Evolutionary conservation across 176 grass and related monocot genomes (phyloP), one percentile per base, ranked within the genome.

Genomic region (Bromus sterilis): DNA sequence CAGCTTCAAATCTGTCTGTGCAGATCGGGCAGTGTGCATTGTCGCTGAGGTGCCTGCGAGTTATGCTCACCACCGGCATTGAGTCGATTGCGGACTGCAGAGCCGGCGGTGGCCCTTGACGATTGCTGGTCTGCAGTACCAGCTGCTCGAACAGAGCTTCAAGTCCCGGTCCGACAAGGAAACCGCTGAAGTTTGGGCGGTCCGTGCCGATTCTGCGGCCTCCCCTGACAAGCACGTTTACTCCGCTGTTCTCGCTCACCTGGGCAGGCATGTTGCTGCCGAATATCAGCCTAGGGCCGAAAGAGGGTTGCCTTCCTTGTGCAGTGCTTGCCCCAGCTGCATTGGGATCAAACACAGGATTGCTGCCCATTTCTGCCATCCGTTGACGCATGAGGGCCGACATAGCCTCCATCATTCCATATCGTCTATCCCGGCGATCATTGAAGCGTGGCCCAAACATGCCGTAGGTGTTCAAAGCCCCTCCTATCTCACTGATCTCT

Each of bases 21-120:
- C 96, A 99, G 44, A 99, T 89, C 1, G 96, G 86, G 16, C 93
- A 95, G 12, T 91, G 84, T 5, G 86, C 80, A 69, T 99, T 91
- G 1, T 84, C 91, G 28, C 25, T 83, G 37, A 93, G 88, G 80
- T 95, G 89, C 87, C 84, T 83, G 11, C 71, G 85, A 35, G 64
- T 90, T 80, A 95, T 99, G 70, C 71, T 93, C 42, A 99, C 83
- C 36, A 89, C 41, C 36, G 93, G 90, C 96, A 99, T 93, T 0
- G 91, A 88, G 37, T 93, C 85, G 9, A 99, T 95, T 11, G 93
- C 85, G 11, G 91, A 78, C 56, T 72, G 89, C 14, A 80, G 80
- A 74, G 91, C 93, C 12, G 91, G 91, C 30, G 82, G 60, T 24
- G 88, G 88, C 2, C 92, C 92, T 29, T 86, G 81, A 37, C 60